These are phyloP conservation scores for Fistulinella staudtii DNA, from an alignment of 1,284 basidiomycete species.

Conservation along the genomic window DNA sequence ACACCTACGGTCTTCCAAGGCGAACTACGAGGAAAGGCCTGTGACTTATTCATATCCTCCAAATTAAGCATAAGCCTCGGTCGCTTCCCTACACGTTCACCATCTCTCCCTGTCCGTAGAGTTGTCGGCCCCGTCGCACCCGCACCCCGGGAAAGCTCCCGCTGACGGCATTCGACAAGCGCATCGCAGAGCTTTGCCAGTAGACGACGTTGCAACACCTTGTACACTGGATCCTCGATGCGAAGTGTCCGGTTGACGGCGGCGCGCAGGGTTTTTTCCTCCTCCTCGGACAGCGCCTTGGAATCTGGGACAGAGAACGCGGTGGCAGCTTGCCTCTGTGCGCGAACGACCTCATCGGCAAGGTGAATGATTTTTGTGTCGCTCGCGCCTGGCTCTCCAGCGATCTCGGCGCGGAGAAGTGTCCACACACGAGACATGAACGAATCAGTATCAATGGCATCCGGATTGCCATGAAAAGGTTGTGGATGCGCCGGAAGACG, in stretches of 20 bases:
- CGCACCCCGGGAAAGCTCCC: slow-evolving; percentile 3
- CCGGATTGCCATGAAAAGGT: slow-evolving; percentile 3
- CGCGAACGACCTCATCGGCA: slow-evolving; percentile 65
- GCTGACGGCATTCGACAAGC: slow-evolving; percentile 24
- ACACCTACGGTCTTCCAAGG: slow-evolving; percentile 22
- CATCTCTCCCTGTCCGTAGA: slow-evolving; percentile 44
- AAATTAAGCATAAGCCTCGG: slow-evolving; percentile 26
- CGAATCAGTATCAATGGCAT: slow-evolving; percentile 7
- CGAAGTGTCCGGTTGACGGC: slow-evolving; percentile 60
- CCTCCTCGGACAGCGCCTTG: slow-evolving; percentile 33
- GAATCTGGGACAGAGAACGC: too few relatives aligned
- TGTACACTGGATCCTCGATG: slow-evolving; percentile 60
- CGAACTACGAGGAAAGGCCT: slow-evolving; percentile 3
- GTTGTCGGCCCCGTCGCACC: slow-evolving; percentile 31
- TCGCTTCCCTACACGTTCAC: slow-evolving; percentile 24
- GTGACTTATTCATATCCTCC: slow-evolving; percentile 22
- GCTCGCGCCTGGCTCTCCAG: slow-evolving; percentile 37
- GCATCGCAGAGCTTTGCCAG: slow-evolving; percentile 41
- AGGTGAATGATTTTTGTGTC: slow-evolving; percentile 60
- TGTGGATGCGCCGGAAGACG: slow-evolving; percentile 34
- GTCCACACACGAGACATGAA: slow-evolving; percentile 63
- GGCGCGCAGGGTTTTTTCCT: slow-evolving; percentile 48
- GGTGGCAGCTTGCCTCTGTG: slow-evolving; percentile 28
- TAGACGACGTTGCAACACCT: slow-evolving; percentile 55
- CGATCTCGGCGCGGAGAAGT: slow-evolving; percentile 56